Conservation (phyloP, 2,329 filamentous ascomycete genomes). For the Colletotrichum simmondsii region DNA sequence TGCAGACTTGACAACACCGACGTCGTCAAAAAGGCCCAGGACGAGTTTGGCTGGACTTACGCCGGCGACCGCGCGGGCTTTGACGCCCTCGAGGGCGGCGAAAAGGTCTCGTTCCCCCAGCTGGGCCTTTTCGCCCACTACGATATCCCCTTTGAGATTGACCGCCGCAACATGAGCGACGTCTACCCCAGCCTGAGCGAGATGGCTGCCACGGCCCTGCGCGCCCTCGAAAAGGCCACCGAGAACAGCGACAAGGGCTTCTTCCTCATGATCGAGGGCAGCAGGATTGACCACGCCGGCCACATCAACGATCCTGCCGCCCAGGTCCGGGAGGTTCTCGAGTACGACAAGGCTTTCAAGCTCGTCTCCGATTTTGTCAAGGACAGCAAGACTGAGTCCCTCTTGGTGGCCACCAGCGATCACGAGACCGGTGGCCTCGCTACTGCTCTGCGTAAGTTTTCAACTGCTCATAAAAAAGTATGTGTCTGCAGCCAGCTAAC, state of each 20-base stretch:
- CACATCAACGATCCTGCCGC: conserved; percentile 86
- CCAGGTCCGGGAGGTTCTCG: conserved; percentile 92
- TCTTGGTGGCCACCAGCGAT: conserved; percentile 91
- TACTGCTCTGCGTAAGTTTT: conserved; percentile 75
- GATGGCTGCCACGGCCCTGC: conserved; percentile 87
- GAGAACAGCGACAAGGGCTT: conserved; percentile 89
- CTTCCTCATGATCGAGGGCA: conserved; percentile 98
- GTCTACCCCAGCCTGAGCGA: conserved; percentile 90
- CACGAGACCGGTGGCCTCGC: conserved; percentile 95
- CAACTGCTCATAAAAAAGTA: no score
- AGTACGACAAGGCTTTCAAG: conserved; percentile 89
- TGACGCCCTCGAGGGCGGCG: conserved; percentile 75
- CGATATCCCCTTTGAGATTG: conserved; percentile 94
- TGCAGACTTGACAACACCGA: conserved; percentile 85
- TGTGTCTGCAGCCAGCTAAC: conserved; percentile 53
- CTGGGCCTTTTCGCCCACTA: conserved; percentile 84
- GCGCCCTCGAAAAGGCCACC: conserved; percentile 83
- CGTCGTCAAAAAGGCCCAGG: conserved; percentile 76
- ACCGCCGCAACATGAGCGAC: conserved; percentile 82
- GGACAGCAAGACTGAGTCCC: conserved; percentile 75
- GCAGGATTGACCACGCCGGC: conserved; percentile 94
- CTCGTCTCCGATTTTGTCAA: conserved; percentile 87
- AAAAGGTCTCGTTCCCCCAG: conserved; percentile 79
- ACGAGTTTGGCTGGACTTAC: conserved; percentile 84
- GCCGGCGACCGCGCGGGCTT: conserved; percentile 79